Conservation (phyloP, 805 yeast genomes). For the Metschnikowia lochheadii region DNA sequence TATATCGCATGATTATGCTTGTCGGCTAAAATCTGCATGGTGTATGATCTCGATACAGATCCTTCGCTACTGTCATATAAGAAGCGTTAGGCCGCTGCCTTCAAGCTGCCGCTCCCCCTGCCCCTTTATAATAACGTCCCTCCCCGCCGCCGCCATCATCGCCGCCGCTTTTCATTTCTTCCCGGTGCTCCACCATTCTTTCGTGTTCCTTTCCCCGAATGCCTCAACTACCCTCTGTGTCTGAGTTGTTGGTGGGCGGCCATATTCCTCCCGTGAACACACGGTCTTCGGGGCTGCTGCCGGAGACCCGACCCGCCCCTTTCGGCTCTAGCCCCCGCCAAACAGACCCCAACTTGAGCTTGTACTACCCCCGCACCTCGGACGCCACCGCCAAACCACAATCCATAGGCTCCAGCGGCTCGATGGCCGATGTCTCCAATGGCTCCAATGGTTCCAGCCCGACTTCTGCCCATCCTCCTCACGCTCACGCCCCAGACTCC, state of each 20-base stretch:
- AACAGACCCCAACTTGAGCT: background rate
- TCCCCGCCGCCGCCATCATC: background rate
- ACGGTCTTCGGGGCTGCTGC: constrained; percentile 1
- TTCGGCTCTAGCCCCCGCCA: constrained; percentile 11
- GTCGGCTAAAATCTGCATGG: constrained; percentile 3
- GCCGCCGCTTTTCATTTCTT: background rate
- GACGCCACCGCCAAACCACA: background rate
- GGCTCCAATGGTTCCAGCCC: constrained; percentile 1
- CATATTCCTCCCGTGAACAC: constrained; percentile 5
- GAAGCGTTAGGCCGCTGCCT: background rate
- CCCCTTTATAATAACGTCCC: background rate
- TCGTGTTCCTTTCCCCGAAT: constrained; percentile 1
- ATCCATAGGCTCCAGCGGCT: background rate
- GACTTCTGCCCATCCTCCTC: background rate
- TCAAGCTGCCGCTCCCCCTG: background rate
- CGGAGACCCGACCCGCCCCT: background rate
- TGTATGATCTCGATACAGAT: constrained; percentile 3
- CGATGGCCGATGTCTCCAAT: background rate
- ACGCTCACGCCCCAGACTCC: background rate
- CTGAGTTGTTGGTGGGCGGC: constrained; percentile 20
- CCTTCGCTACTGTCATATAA: constrained; percentile 1
- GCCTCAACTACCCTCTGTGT: constrained; percentile 20
- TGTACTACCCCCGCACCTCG: background rate
- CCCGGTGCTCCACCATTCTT: background rate
- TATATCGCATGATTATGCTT: constrained; percentile 1